Evolutionary conservation across 495 filamentous ascomycete genomes (phyloP), one percentile per base, ranked within the genome.

Genomic region (Penicillium canescens): DNA sequence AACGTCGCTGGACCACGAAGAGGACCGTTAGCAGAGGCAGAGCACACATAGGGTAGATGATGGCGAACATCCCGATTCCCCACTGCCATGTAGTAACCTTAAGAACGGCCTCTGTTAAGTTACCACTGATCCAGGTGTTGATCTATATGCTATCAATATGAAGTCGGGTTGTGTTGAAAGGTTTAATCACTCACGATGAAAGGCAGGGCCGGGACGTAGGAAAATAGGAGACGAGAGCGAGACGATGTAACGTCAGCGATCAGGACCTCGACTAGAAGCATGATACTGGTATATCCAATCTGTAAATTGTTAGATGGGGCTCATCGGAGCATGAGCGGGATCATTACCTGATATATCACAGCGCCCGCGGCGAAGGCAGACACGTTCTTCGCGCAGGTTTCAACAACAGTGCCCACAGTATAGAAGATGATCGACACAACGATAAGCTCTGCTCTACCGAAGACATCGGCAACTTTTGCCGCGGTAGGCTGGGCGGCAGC

Each of bases 391-490:
- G 79, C 56, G 23, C 54, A 61, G 3, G 67, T 51, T 43, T 73
- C 70, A 16, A 71, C 41, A 6, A 73, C 56, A 1, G 69, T 71
- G 3, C 72, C 79, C 12, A 82, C 14, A 4, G 73, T 69, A 46
- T 79, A 81, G 37, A 82, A 81, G 23, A 81, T 50, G 7, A 81
- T 67, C 1, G 80, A 82, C 2, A 83, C 46, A 16, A 73, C 37
- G 26, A 84, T 71, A 18, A 81, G 66, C 58, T 85, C 82, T 23
- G 77, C 67, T 52, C 82, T 70, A 23, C 82, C 82, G 53, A 84
- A 82, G 10, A 83, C 78, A 60, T 85, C 82, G 18, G 81, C 79
- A 51, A 85, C 78, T 60, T 82, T 82, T 20, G 74, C 82, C 2
- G 78, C 69, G 4, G 80, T 80, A 6, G 81, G 81, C 72, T 84